Base-by-base conservation (phyloP, 2,329 filamentous ascomycete species). In the Waltergamsia citrina region DNA sequence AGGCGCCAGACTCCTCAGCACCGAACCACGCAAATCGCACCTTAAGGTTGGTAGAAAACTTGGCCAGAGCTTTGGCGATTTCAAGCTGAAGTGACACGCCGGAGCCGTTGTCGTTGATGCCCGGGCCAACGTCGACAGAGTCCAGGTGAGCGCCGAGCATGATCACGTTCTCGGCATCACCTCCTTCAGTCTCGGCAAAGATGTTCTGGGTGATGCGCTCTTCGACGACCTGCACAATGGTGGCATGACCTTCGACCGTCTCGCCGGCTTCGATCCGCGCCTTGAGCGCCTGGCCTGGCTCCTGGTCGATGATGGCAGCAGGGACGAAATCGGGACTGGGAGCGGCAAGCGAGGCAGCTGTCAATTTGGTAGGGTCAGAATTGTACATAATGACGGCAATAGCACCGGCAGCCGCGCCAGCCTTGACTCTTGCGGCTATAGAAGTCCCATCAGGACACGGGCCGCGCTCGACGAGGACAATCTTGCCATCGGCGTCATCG, bases 101-200 rank as follows among this genome's bases (percentile, higher is more conserved):
- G 1, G 57, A 63, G 5, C 63, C 82, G 47, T 87, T 80, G 45
- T 87, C 82, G 53, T 87, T 87, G 65, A 87, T 85, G 16, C 82
- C 82, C 1, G 77, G 74, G 2, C 77, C 77, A 32, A 71, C 76
- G 1, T 60, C 49, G 12, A 81, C 77, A 40, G 69, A 73, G 50
- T 81, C 76, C 20, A 67, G 75, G 58, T 81, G 77, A 3, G 66
- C 77, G 14, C 77, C 76, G 1, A 80, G 62, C 70, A 78, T 74
- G 29, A 81, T 71, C 43, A 72, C 76, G 56, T 81, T 78, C 25
- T 78, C 60, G 2, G 59, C 59, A 48, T 81, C 76, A 8, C 78
- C 74, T 9, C 55, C 62, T 1, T 53, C 58, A 1, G 76, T 81
- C 45, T 61, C 57, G n/a, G 55, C 49, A 30, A 62, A 52, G 42